Percentiles rank a stretch among this genome's conserved stretches.
phyloP scores from a whole-genome alignment of 148 eudicot genomes.

The Fallopia convolvulus region DNA sequence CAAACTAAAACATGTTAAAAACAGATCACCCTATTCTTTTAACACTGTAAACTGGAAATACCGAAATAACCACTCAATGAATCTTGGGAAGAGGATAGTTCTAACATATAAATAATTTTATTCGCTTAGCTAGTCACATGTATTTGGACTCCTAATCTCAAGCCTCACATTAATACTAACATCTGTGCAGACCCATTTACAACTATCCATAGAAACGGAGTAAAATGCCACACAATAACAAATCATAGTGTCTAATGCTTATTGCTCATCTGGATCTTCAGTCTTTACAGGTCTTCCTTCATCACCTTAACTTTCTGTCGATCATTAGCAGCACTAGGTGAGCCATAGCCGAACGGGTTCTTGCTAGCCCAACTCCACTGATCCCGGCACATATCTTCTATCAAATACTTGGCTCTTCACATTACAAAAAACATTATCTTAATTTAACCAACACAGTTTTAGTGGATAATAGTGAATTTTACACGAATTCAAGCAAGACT shows the following conservation, averaged over 20 bases:
- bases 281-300: slow-evolving; percentile 8
- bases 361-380: slow-evolving; percentile 9
- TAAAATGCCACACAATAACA: not conserved
- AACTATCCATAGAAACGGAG: not conserved
- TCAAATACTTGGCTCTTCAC: not conserved
- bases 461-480: not conserved
- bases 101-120: too few relatives aligned
- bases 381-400: slow-evolving; percentile 5
- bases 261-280: not conserved
- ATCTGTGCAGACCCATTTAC: not conserved
- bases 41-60: too few relatives aligned
- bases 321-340: not conserved
- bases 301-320: not conserved
- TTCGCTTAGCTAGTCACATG: too few relatives aligned
- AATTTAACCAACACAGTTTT: not conserved
- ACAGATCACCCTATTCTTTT: too few relatives aligned
- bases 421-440: not conserved
- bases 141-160: too few relatives aligned
- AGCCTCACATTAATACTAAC: not conserved
- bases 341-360: slow-evolving; percentile 3
- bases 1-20: too few relatives aligned
- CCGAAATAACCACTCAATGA: too few relatives aligned
- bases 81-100: too few relatives aligned
- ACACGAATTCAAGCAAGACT: not conserved
- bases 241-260: not conserved